phyloP scores from a whole-genome alignment of 306 rosid species.

The Dryas drummondii region DNA sequence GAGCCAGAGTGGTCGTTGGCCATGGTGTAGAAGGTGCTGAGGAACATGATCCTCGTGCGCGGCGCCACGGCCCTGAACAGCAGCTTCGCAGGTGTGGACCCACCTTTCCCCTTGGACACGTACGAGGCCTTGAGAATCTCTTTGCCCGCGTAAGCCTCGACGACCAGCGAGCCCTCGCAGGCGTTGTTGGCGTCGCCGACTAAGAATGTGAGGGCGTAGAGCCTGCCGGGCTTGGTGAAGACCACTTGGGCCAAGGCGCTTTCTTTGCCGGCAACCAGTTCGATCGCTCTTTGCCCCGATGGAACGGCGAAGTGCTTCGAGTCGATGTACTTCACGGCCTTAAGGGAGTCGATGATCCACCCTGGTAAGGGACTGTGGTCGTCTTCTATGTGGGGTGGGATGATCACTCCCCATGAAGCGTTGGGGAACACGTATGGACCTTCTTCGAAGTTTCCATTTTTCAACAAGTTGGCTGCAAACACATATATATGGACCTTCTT shows the following conservation, averaged over 20 bases:
- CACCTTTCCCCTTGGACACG: conserved; percentile 67
- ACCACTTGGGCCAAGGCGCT: conserved; percentile 70
- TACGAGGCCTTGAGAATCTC: conserved; percentile 46
- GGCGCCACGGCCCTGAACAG: conserved; percentile 46
- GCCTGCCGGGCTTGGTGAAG: conserved; percentile 36
- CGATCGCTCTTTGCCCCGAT: conserved; percentile 62
- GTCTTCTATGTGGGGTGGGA: conserved; percentile 77
- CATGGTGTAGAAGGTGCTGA: conserved; percentile 64
- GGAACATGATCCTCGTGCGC: conserved; percentile 60
- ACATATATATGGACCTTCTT: too few relatives aligned
- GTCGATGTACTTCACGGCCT: conserved; percentile 81
- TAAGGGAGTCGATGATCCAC: conserved; percentile 82
- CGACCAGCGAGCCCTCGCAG: conserved; percentile 59
- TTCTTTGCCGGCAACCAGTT: conserved; percentile 80
- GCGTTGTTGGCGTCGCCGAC: conserved; percentile 70
- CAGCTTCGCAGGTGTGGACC: conserved; percentile 44
- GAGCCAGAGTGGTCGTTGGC: conserved; percentile 62
- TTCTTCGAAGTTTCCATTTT: conserved; percentile 77
- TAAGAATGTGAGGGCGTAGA: conserved; percentile 59
- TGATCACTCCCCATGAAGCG: conserved; percentile 56
- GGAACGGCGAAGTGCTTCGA: conserved; percentile 64
- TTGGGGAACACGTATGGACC: conserved; percentile 66
- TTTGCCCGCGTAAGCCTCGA: conserved; percentile 66
- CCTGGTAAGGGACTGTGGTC: conserved; percentile 71
- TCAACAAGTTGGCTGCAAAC: conserved; percentile 56